phyloP scores from a whole-genome alignment of 2,329 filamentous ascomycete species.

The Penicillium rolfsii region DNA sequence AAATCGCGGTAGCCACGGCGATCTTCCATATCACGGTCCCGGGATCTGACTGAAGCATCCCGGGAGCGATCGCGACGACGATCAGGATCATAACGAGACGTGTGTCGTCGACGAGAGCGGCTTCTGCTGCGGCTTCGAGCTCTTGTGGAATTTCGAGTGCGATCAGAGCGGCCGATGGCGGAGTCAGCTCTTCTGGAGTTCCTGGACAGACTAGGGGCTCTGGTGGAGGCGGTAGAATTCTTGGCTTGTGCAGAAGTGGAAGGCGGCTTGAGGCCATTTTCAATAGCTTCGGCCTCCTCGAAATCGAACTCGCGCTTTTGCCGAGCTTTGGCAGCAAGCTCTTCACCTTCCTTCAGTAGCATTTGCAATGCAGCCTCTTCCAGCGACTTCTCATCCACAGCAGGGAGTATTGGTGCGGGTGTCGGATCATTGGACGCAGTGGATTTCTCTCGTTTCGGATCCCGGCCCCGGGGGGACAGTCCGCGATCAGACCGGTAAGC shows the following conservation, averaged over 20 bases:
- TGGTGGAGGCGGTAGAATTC: slow-evolving; percentile 33
- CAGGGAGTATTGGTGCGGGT: slow-evolving; percentile 30
- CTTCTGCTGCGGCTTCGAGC: slow-evolving; percentile 39
- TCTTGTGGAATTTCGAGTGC: slow-evolving; percentile 28
- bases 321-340: slow-evolving; percentile 56
- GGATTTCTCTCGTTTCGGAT: slow-evolving; percentile 38
- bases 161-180: slow-evolving; percentile 31
- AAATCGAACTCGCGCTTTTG: slow-evolving; percentile 57
- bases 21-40: slow-evolving; percentile 41
- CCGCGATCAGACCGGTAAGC: slow-evolving; percentile 40
- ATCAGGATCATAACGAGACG: slow-evolving; percentile 37
- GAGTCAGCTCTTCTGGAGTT: slow-evolving; percentile 37
- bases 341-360: slow-evolving; percentile 58
- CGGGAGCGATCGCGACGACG: slow-evolving; percentile 36
- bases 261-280: slow-evolving; percentile 42
- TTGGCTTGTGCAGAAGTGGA: slow-evolving; percentile 19
- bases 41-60: slow-evolving; percentile 35
- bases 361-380: slow-evolving; percentile 59
- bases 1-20: slow-evolving; percentile 38
- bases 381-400: slow-evolving; percentile 57
- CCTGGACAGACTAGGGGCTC: slow-evolving; percentile 34
- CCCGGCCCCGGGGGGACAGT: slow-evolving; percentile 35
- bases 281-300: slow-evolving; percentile 50
- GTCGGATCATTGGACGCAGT: slow-evolving; percentile 40
- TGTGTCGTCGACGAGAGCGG: slow-evolving; percentile 33